Evolutionary conservation across 2,329 filamentous ascomycete genomes (phyloP).

Genomic region (Aspergillus clavatus): DNA sequence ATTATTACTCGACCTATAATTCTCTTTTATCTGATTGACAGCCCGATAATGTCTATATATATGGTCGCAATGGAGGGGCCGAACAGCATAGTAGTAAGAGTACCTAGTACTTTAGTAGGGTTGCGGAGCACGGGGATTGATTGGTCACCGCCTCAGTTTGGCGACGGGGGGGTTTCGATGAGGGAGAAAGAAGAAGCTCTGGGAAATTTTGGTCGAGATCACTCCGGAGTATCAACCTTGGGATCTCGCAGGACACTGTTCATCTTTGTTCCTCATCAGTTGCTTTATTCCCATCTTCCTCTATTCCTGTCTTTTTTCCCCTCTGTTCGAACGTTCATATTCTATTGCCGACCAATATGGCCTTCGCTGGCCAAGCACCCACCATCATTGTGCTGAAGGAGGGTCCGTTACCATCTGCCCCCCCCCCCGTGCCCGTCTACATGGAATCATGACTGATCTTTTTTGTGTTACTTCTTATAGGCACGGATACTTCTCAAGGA

Average conservation of each 20-base stretch:
- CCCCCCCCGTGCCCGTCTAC: constrained; percentile 18
- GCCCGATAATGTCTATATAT: no score
- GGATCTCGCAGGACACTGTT: constrained; percentile 20
- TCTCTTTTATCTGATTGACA: no score
- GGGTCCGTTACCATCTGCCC: constrained; percentile 56
- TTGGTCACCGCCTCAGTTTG: constrained; percentile 33
- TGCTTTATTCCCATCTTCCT: constrained; percentile 4
- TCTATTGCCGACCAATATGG: constrained; percentile 57
- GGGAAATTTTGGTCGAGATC: constrained; percentile 41
- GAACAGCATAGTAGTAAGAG: no score
- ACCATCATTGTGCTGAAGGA: constrained; percentile 98
- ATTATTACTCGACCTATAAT: no score
- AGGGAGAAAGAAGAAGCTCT: constrained; percentile 33
- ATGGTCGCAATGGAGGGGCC: no score
- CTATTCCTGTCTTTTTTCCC: constrained; percentile 13
- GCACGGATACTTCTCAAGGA: constrained; percentile 94
- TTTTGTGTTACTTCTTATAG: constrained; percentile 47
- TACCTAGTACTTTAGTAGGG: constrained; percentile 12
- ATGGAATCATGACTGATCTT: constrained; percentile 24
- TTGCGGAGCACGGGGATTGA: constrained; percentile 21
- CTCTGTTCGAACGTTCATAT: constrained; percentile 15
- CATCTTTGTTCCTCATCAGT: constrained; percentile 17
- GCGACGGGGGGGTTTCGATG: constrained; percentile 26
- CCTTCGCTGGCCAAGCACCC: constrained; percentile 94
- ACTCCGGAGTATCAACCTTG: constrained; percentile 27